Conservation (phyloP, 768 basidiomycete genomes). For the Boletus barrowsii region DNA sequence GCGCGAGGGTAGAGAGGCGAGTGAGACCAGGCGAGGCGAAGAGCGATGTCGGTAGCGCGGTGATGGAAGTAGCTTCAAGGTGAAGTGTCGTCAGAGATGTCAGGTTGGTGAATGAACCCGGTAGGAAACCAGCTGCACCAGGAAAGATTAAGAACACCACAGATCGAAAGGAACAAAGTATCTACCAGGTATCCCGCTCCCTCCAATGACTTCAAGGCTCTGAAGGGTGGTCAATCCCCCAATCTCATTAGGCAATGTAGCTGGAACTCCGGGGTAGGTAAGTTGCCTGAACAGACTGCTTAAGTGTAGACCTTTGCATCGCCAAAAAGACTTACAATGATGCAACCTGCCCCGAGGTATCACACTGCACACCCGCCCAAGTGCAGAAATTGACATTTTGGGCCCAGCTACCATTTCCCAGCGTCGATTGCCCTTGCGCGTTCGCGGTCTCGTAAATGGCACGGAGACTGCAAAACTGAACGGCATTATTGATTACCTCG, state of each 20-base stretch:
- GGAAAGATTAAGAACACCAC: background rate
- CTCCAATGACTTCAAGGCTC: conserved; percentile 39
- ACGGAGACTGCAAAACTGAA: conserved; percentile 49
- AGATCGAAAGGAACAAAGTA: background rate
- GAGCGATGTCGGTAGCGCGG: conserved; percentile 32
- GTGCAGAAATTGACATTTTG: conserved; percentile 44
- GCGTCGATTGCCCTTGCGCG: conserved; percentile 35
- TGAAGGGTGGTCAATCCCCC: conserved; percentile 38
- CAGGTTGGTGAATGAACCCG: conserved; percentile 37
- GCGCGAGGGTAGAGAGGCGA: conserved; percentile 34
- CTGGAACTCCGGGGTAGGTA: conserved; percentile 47
- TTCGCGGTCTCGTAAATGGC: conserved; percentile 41
- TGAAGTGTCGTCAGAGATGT: conserved; percentile 38
- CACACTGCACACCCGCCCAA: conserved; percentile 47
- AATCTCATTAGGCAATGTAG: conserved; percentile 41
- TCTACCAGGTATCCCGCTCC: conserved; percentile 41
- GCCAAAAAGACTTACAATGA: conserved; percentile 36
- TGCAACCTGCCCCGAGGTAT: conserved; percentile 37
- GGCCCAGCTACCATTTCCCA: conserved; percentile 44
- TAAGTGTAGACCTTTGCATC: background rate
- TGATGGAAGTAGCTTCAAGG: conserved; percentile 40
- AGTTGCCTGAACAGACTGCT: conserved; percentile 29
- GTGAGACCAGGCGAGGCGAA: conserved; percentile 34
- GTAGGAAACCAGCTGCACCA: conserved; percentile 40
- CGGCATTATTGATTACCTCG: conserved; percentile 32